A percentile compares a stretch with the other conserved stretches of the same genome.
Evolutionary conservation across 768 basidiomycete genomes (phyloP).

Genomic region (Leccinum rimulosum): DNA sequence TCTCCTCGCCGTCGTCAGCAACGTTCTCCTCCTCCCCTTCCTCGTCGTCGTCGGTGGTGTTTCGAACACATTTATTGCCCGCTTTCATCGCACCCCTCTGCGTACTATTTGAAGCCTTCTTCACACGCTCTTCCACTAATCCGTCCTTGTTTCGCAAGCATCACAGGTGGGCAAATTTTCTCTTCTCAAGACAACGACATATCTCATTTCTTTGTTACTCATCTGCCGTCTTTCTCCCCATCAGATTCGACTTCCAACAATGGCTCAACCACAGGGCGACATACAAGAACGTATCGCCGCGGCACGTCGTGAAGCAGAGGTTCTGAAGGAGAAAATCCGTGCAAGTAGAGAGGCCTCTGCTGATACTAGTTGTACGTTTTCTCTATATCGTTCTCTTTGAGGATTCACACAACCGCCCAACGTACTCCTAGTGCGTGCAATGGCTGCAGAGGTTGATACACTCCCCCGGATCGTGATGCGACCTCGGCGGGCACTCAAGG

Average conservation of each 20-base stretch:
- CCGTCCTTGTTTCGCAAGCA: slow-evolving; percentile 29
- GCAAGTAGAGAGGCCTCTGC: slow-evolving; percentile 94
- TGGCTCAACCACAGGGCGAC: slow-evolving; percentile 81
- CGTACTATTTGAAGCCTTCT: slow-evolving; percentile 17
- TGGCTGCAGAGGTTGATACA: slow-evolving; percentile 95
- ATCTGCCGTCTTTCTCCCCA: background rate
- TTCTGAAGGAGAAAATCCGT: slow-evolving; percentile 97
- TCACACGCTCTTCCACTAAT: slow-evolving; percentile 28
- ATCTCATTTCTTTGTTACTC: background rate
- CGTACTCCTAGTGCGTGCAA: slow-evolving; percentile 76
- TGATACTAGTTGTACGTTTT: slow-evolving; percentile 89
- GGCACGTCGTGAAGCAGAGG: slow-evolving; percentile 94
- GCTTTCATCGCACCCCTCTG: slow-evolving; percentile 13
- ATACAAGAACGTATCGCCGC: slow-evolving; percentile 94
- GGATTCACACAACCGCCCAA: slow-evolving; percentile 15
- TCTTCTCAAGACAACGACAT: slow-evolving; percentile 11
- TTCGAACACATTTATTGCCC: slow-evolving; percentile 8
- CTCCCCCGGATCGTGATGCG: slow-evolving; percentile 97
- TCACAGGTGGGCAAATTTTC: slow-evolving; percentile 30
- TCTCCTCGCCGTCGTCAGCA: slow-evolving; percentile 1
- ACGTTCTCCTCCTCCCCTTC: slow-evolving; percentile 7
- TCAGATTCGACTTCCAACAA: slow-evolving; percentile 30
- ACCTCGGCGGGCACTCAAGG: slow-evolving; percentile 90
- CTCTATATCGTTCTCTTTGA: slow-evolving; percentile 2
- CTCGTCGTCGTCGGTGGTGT: slow-evolving; percentile 10